Conservation (phyloP, 2,329 filamentous ascomycete genomes). For the Scytalidium sp. region DNA sequence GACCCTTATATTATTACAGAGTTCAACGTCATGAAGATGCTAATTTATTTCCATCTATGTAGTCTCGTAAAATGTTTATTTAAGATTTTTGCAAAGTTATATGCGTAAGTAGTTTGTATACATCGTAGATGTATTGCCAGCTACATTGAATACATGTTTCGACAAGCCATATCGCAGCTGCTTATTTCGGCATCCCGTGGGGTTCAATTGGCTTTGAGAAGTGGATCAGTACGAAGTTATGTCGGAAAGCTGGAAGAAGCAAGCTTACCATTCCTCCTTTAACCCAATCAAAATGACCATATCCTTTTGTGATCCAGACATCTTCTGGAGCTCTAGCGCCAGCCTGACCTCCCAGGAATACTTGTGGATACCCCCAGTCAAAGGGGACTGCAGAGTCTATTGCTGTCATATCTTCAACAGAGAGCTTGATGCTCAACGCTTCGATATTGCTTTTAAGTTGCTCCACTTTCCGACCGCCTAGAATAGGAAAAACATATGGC, state of each 20-base stretch:
- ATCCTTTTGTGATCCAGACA: conserved; percentile 5
- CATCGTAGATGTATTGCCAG: no score
- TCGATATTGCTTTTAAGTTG: conserved; percentile 55
- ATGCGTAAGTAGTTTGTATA: no score
- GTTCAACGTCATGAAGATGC: no score
- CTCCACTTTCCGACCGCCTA: conserved; percentile 54
- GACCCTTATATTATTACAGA: no score
- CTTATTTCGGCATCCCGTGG: neutral
- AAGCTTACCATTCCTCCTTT: neutral
- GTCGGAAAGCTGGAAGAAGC: neutral
- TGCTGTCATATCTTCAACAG: conserved; percentile 46
- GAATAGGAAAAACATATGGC: conserved; percentile 54
- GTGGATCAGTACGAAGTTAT: neutral
- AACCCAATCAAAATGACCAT: conserved; percentile 10
- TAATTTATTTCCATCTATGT: no score
- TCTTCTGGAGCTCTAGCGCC: conserved; percentile 2
- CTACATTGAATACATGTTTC: no score
- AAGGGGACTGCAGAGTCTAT: conserved; percentile 45
- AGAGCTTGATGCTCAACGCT: conserved; percentile 48
- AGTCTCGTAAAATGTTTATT: no score
- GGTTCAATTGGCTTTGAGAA: neutral
- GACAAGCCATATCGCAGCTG: neutral
- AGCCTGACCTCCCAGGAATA: conserved; percentile 9
- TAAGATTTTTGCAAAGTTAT: no score
- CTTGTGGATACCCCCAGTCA: conserved; percentile 8